These are phyloP conservation scores for Penicillium parvum DNA, from an alignment of 495 filamentous ascomycete species.

Conservation along the genomic window DNA sequence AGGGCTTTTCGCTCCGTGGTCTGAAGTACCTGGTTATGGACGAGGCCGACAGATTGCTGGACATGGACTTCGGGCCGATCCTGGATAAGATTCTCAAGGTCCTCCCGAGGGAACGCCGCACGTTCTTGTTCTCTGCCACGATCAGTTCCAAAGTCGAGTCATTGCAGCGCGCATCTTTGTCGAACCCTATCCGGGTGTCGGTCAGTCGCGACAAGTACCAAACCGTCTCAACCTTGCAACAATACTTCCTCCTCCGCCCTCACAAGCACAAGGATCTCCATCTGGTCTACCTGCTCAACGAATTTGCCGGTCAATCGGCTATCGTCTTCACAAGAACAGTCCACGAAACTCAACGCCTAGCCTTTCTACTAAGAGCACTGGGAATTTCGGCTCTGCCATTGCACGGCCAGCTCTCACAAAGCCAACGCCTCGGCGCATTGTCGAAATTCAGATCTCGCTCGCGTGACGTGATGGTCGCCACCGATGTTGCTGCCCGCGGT, in stretches of 20 bases:
- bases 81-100: slow-evolving; percentile 91
- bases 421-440: slow-evolving; percentile 74
- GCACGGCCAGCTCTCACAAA: slow-evolving; percentile 85
- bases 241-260: slow-evolving; percentile 80
- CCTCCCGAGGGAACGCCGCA: slow-evolving; percentile 70
- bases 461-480: slow-evolving; percentile 86
- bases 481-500: slow-evolving; percentile 90
- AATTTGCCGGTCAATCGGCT: slow-evolving; percentile 72
- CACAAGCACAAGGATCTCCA: slow-evolving; percentile 90
- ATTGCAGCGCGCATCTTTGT: slow-evolving; percentile 80
- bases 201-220: slow-evolving; percentile 82
- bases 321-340: slow-evolving; percentile 95
- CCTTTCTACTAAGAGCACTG: slow-evolving; percentile 73
- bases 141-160: slow-evolving; percentile 90
- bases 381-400: slow-evolving; percentile 85
- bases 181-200: slow-evolving; percentile 70
- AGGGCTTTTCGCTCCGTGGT: slow-evolving; percentile 76
- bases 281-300: slow-evolving; percentile 79
- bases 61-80: slow-evolving; percentile 90
- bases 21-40: slow-evolving; percentile 91
- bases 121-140: slow-evolving; percentile 91
- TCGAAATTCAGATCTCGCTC: slow-evolving; percentile 77
- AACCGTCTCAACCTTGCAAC: slow-evolving; percentile 78
- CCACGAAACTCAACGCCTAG: slow-evolving; percentile 78
- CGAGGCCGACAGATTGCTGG: slow-evolving; percentile 87